Evolutionary conservation across 73 alveolate species (phyloP), one percentile per base, ranked within the genome.

Genomic region (Paramecium pentaurelia): DNA sequence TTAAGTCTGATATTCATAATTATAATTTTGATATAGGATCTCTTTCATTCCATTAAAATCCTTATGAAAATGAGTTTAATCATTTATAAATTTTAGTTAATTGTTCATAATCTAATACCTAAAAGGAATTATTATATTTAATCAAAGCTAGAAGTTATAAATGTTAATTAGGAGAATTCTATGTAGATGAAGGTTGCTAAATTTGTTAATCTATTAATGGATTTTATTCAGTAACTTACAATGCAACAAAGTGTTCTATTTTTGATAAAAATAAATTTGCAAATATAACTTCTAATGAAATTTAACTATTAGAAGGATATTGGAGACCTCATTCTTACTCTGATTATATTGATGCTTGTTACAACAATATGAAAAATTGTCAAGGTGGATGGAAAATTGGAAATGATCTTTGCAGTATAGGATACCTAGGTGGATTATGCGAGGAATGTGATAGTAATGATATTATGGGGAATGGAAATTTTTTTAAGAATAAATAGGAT

Each of bases 401-500:
- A 58, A 30, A 86, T 32, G 5, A 86, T 0, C 36, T 58, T 32
- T 86, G 93, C 12, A 86, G 49, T 8, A 34, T 51, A 27, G 93
- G 93, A 30, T 14, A 86, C 58, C 27, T 86, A 30, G 93, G 93
- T 58, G 93, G 85, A n/a, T 47, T 86, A 3, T 86, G 93, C 18
- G 38, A 86, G 18, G 93, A 86, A 28, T 86, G 93, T 86, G 93
- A 86, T 58, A 30, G 11, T 0, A 2, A 64, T 30, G 27, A 64
- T 64, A 12, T 64, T 27, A 4, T 6, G 6, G 45, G 49, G 6
- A 4, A 6, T 3, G 45, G 83, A 27, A 1, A 64, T 0, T 54
- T 54, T 54, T 54, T 54, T 54, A 54, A 54, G 11, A 22, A 54
- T 54, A n/a, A 54, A 16, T 54, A 54, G 8, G 8, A 18, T 54